Evolutionary conservation across 352 stramenopile genomes (phyloP).

Genomic region (Aphanomyces invadans): DNA sequence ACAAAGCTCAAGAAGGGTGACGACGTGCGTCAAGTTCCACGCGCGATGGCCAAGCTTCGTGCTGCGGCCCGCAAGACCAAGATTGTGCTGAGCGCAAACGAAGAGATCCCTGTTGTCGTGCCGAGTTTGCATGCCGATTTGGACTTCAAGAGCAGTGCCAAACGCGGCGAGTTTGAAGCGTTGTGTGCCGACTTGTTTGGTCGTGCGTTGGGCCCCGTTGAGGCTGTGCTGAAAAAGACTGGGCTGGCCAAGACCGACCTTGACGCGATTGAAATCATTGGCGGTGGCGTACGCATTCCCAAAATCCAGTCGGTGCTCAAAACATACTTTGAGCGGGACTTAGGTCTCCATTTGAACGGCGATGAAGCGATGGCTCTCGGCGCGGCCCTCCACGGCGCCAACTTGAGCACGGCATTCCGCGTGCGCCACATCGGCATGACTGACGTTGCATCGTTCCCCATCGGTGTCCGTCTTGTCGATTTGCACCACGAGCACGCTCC

Average conservation of each 20-base stretch:
- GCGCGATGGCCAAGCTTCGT: constrained; percentile 93
- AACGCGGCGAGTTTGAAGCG: constrained; percentile 88
- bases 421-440: constrained; percentile 93
- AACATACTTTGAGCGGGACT: constrained; percentile 71
- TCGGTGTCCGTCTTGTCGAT: constrained; percentile 82
- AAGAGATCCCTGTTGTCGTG: constrained; percentile 93
- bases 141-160: constrained; percentile 89
- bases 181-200: constrained; percentile 84
- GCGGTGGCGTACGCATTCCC: constrained; percentile 93
- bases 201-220: constrained; percentile 77
- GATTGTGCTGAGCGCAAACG: constrained; percentile 95
- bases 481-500: constrained; percentile 46
- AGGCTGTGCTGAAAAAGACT: constrained; percentile 76
- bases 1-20: constrained; percentile 63
- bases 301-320: constrained; percentile 88
- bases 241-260: constrained; percentile 89
- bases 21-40: constrained; percentile 84
- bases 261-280: constrained; percentile 94
- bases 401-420: constrained; percentile 94
- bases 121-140: constrained; percentile 91
- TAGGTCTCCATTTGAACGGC: constrained; percentile 97
- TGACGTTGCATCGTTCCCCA: constrained; percentile 85
- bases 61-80: constrained; percentile 95
- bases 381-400: constrained; percentile 93
- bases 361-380: constrained; percentile 97